Evolutionary conservation across 2,329 filamentous ascomycete genomes (phyloP).

Genomic region (Hymenoscyphus infarciens): DNA sequence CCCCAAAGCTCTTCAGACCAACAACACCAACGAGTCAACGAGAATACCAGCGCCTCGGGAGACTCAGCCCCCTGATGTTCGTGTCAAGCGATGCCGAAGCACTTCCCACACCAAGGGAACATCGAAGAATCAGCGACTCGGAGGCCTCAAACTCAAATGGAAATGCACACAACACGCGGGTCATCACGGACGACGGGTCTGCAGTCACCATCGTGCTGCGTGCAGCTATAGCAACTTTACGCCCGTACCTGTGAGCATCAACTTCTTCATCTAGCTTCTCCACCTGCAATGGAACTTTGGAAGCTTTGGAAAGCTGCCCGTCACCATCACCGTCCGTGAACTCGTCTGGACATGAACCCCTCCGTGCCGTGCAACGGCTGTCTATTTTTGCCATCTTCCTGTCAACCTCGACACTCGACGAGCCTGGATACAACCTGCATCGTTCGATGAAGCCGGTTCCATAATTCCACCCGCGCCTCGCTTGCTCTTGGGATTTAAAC

Average conservation of each 20-base stretch:
- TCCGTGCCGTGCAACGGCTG: not conserved
- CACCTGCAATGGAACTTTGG: not conserved
- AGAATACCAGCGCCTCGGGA: not conserved
- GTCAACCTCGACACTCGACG: not conserved
- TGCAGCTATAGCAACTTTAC: not conserved
- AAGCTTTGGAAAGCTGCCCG: not conserved
- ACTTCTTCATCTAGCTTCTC: not conserved
- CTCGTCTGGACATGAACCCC: not conserved
- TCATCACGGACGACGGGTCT: not conserved
- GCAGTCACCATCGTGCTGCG: not conserved
- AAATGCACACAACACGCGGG: not conserved
- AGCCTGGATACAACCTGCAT: not conserved
- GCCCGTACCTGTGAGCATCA: not conserved
- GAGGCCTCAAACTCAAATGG: not conserved
- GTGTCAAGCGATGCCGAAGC: not conserved
- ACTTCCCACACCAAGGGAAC: not conserved
- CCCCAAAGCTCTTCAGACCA: not conserved
- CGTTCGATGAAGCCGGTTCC: not conserved
- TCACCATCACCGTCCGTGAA: not conserved
- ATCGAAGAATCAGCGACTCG: not conserved
- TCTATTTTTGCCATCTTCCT: not conserved
- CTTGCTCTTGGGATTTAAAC: not conserved
- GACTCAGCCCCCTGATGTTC: not conserved
- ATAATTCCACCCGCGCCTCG: not conserved
- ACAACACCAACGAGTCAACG: slow-evolving; percentile 2